phyloP scores from a whole-genome alignment of 352 stramenopile genomes.

The Phytophthora melonis region DNA sequence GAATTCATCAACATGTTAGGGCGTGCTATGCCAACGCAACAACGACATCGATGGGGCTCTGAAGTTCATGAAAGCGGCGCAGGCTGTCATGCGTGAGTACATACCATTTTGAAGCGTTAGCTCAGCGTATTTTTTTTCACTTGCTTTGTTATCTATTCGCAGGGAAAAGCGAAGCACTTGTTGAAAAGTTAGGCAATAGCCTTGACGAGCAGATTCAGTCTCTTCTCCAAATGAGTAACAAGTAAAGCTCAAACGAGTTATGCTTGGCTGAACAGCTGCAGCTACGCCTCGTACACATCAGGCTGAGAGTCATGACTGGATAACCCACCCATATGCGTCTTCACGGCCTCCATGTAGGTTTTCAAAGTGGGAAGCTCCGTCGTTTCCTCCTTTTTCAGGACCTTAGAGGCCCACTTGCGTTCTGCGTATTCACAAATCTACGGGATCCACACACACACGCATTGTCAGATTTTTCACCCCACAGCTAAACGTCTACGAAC shows the following conservation, averaged over 20 bases:
- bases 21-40: constrained; percentile 44
- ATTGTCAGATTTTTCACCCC: not conserved
- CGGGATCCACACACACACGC: not conserved
- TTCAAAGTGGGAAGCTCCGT: constrained; percentile 73
- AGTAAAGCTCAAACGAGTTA: not conserved
- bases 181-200: constrained; percentile 38
- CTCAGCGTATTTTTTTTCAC: not conserved
- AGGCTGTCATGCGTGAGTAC: constrained; percentile 52
- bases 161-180: constrained; percentile 47
- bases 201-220: constrained; percentile 59
- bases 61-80: constrained; percentile 56
- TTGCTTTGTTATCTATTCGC: constrained; percentile 5
- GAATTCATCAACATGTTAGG: constrained; percentile 32
- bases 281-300: constrained; percentile 67
- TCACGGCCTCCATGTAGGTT: constrained; percentile 82
- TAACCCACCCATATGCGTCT: constrained; percentile 68
- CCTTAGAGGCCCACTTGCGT: constrained; percentile 92
- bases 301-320: constrained; percentile 43
- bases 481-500: not conserved
- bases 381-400: constrained; percentile 86
- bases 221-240: constrained; percentile 31
- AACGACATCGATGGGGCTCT: constrained; percentile 43
- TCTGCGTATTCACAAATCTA: constrained; percentile 95
- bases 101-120: not conserved
- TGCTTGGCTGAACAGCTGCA: not conserved